A percentile compares a stretch with the other conserved stretches of the same genome.
Conservation (phyloP, 2,329 filamentous ascomycete species). For the Pseudocercospora musae region DNA sequence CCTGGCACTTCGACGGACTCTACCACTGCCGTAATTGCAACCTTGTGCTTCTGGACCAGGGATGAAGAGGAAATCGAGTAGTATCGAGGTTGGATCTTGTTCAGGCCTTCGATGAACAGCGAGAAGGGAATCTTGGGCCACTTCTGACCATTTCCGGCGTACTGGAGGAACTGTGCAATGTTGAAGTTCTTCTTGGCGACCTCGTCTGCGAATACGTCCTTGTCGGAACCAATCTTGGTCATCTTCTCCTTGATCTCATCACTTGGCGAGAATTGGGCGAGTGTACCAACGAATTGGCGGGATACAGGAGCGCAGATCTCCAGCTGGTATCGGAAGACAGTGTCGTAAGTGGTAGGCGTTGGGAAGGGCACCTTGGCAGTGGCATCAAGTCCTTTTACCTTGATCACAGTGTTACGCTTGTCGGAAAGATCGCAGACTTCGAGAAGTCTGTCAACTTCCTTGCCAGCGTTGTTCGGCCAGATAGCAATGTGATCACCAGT, state of each 20-base stretch:
- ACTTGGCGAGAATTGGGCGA: slow-evolving; percentile 85
- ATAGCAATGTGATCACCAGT: slow-evolving; percentile 96
- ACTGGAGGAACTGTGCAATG: slow-evolving; percentile 78
- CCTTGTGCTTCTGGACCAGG: slow-evolving; percentile 86
- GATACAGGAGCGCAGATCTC: slow-evolving; percentile 95
- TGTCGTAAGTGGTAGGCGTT: slow-evolving; percentile 92
- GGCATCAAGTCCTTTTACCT: slow-evolving; percentile 85
- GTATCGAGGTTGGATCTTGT: slow-evolving; percentile 95
- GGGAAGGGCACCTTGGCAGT: slow-evolving; percentile 98
- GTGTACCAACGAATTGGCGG: slow-evolving; percentile 84
- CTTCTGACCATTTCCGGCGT: slow-evolving; percentile 66
- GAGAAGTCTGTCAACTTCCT: slow-evolving; percentile 87
- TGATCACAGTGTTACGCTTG: slow-evolving; percentile 79
- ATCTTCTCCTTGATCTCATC: slow-evolving; percentile 84
- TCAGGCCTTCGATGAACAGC: slow-evolving; percentile 85
- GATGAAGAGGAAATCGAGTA: slow-evolving; percentile 99
- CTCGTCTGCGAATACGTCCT: slow-evolving; percentile 90
- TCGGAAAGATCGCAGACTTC: slow-evolving; percentile 69
- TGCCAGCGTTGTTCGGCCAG: slow-evolving; percentile 94
- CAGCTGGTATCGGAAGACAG: slow-evolving; percentile 90
- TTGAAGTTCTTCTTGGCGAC: slow-evolving; percentile 80
- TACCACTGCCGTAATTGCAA: slow-evolving; percentile 92
- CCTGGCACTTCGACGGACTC: slow-evolving; percentile 77
- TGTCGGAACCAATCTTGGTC: slow-evolving; percentile 83
- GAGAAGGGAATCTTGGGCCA: slow-evolving; percentile 91